Base-by-base conservation (phyloP, 2,329 filamentous ascomycete genomes). In the Verticillium dahliae region DNA sequence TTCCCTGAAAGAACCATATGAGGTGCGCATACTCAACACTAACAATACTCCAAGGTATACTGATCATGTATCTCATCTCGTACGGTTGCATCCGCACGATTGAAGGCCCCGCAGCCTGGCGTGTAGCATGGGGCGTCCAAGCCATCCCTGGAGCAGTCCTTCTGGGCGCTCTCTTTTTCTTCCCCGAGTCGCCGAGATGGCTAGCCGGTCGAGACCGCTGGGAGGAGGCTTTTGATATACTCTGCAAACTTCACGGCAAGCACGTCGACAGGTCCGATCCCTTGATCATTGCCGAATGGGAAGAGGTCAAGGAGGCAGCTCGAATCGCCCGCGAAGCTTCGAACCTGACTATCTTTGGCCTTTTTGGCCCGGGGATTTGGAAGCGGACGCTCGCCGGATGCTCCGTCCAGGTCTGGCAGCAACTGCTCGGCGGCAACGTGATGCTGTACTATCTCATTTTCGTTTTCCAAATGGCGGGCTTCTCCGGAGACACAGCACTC, bases 31-130 rank as follows among this genome's bases (percentile, higher is more conserved):
- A 5, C 27, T 31, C 39, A 45, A n/a, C n/a, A 9, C 45, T 52
- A 27, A 52, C 45, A 27, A 5, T 5, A 31, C 6, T 7, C 18
- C 9, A 52, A 52, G 45, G 45, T 65, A 89, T 89, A 65, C 70
- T 89, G 62, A 86, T 89, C 74, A 89, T 89, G 85, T 90, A 88
- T 77, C 87, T 86, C 70, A 83, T 90, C 72, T 82, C 82, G 27
- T 83, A 87, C 68, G 89, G 86, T 27, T 85, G 83, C 72, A 85
- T 82, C 61, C 86, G 81, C 70, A 60, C 61, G 54, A 83, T 90
- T 64, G 69, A 78, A 0, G 82, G 85, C 11, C 77, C 81, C 2
- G 82, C 86, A 2, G 85, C 87, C 11, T 89, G 86, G 86, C 86
- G 81, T 60, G 73, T 86, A 11, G 52, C 61, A 4, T 60, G 58